phyloP scores from a whole-genome alignment of 129 eudicot genomes.

The Tagetes patula region DNA sequence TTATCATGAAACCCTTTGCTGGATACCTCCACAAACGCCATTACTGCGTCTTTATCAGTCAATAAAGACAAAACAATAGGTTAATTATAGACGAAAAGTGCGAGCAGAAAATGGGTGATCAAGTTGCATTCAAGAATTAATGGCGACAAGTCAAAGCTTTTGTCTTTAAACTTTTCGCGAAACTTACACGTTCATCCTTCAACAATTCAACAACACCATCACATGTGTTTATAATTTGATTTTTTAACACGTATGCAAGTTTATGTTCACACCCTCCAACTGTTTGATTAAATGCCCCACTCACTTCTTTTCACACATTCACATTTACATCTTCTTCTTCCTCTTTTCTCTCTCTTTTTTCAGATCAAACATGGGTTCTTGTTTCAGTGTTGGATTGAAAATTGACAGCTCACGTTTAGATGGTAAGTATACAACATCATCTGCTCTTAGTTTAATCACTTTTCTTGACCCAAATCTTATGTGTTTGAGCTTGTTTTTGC shows the following conservation, averaged over 20 bases:
- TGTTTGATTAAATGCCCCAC: constrained; percentile 24
- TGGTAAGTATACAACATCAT: constrained; percentile 1
- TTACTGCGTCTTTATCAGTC: background rate
- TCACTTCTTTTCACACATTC: background rate
- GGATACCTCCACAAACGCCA: constrained; percentile 19
- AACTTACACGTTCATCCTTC: constrained; percentile 24
- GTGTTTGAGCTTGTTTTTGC: constrained; percentile 1
- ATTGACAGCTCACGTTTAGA: constrained; percentile 17
- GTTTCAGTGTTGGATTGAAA: constrained; percentile 20
- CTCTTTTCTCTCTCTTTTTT: constrained; percentile 6
- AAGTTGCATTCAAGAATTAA: constrained; percentile 23
- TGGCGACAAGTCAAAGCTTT: constrained; percentile 43
- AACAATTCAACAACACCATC: background rate
- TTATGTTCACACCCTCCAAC: constrained; percentile 16
- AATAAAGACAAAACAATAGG: constrained; percentile 20
- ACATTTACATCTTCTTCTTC: background rate
- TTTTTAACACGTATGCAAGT: background rate
- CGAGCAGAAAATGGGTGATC: constrained; percentile 1
- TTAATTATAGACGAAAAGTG: constrained; percentile 15
- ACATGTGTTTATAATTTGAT: background rate
- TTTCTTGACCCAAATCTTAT: background rate
- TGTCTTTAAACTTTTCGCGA: constrained; percentile 36
- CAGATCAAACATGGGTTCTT: constrained; percentile 7
- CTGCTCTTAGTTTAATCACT: background rate
- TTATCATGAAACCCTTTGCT: constrained; percentile 1